Evolutionary conservation across 306 rosid genomes (phyloP), one percentile per base, ranked within the genome.

Genomic region (Benincasa hispida): DNA sequence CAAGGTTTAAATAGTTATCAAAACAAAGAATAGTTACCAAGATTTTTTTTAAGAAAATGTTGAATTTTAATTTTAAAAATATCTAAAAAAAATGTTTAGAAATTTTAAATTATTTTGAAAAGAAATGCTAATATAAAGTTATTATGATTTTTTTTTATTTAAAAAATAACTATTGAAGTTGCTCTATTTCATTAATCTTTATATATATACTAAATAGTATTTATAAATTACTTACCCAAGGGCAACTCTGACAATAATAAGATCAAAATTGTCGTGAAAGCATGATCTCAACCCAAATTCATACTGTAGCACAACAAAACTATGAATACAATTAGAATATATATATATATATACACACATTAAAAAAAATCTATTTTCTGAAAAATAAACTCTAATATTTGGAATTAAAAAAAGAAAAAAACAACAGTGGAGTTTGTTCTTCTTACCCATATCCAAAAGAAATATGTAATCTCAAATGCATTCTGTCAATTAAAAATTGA

Each of bases 371-470:
- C 27, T 63, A 21, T 9, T 14, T 24, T 48, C 1, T 60, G 5
- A 18, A 62, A 39, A 37, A 37, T 66, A 68, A n/a, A 39, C 15
- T 68, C 10, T 41, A 24, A 57, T 5, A 79, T 42, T 42, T 39
- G 39, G 17, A 32, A 5, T 48, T 37, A 21, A 39, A 24, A 15
- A 55, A 12, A 2, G 13, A 45, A 45, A 45, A 39, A 7, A 5
- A 5, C 10, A 39, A 5, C 10, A 73, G 79, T 0, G 37, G 69
- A 45, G 15, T 79, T 5, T 27, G 53, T 11, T 27, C 34, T 65
- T 86, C 59, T 82, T 86, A 92, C 97, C 99, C 92, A 87, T 84
- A 88, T 87, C 97, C 97, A 94, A 68, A 92, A 80, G 95, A 94
- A 91, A 81, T 86, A 88, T 6, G 99, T 94, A 73, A 94, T 86